Percentiles rank a stretch among this genome's conserved stretches.
Evolutionary conservation across 169 alveolate genomes (phyloP).

Genomic region (Cryptosporidium tyzzeri): DNA sequence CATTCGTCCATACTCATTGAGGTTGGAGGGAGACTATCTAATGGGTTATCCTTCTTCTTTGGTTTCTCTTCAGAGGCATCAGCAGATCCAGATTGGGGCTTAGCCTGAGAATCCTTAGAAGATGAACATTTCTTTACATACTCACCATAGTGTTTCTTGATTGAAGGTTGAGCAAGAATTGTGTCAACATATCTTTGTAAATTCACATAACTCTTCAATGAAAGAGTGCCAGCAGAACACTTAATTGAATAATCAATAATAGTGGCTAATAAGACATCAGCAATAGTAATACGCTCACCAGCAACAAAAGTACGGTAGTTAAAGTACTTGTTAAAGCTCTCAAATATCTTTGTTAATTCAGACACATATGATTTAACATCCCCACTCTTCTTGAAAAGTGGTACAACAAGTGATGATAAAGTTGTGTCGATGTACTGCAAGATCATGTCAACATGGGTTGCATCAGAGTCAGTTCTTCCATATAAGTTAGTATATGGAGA

Average conservation of each 20-base stretch:
- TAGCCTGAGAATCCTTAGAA: constrained; percentile 78
- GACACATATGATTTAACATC: constrained; percentile 29
- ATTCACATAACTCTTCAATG: constrained; percentile 81
- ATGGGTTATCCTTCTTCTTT: constrained; percentile 85
- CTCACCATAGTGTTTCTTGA: constrained; percentile 83
- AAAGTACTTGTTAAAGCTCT: constrained; percentile 80
- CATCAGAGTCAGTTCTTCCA: constrained; percentile 38
- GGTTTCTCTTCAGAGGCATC: constrained; percentile 80
- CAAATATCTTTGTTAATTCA: constrained; percentile 80
- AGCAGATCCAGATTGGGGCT: constrained; percentile 74
- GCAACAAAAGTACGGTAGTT: constrained; percentile 85
- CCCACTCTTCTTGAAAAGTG: neutral
- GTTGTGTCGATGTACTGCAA: constrained; percentile 17
- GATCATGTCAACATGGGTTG: constrained; percentile 46
- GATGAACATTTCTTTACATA: constrained; percentile 78
- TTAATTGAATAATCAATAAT: constrained; percentile 83
- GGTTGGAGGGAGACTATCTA: constrained; percentile 91
- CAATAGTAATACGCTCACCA: constrained; percentile 90
- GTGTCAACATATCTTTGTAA: constrained; percentile 82
- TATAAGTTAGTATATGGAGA: constrained; percentile 54
- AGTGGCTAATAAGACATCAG: constrained; percentile 89
- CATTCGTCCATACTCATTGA: constrained; percentile 91
- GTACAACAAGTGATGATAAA: neutral
- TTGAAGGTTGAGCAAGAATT: constrained; percentile 80
- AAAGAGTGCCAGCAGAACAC: constrained; percentile 79